Evolutionary conservation across 176 grass and related monocot species (phyloP), one percentile per base, ranked within the genome.

Genomic region (Rhynchospora tenuis): DNA sequence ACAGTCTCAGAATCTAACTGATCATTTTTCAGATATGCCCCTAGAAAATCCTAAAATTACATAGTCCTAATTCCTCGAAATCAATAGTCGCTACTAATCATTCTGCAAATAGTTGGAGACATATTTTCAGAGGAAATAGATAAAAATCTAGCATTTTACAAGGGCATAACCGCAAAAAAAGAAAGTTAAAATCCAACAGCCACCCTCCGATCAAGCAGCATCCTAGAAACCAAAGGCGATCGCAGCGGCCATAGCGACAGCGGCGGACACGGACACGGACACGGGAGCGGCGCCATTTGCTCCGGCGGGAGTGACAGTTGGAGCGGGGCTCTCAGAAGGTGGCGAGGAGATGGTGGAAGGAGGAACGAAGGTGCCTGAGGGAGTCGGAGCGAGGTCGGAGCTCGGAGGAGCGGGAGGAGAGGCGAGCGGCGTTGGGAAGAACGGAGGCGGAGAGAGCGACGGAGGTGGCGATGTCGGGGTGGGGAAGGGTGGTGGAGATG

Each of bases 181-280:
- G 38, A 2, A 45, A 70, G 9, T 12, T 13, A 23, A 48, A 48
- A 13, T n/a, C n/a, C 13, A 66, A 24, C 69, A 73, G 69, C 47
- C 43, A 73, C 9, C n/a, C 43, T 46, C 68, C n/a, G 29, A 73
- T 9, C 42, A 73, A 73, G 43, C 17, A 73, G 22, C 43, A 4
- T 47, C 64, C 69, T 73, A 73, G n/a, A 73, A 73, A 50, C 38
- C 44, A 48, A 50, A 47, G 20, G 44, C 69, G 10, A 73, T 23
- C 0, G 83, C 71, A 5, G 87, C 68, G 66, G 81, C 86, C 69
- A 82, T 73, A 1, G 84, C 4, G 9, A 85, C 8, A 64, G 79
- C 24, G 70, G 83, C 43, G 56, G 43, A 76, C 6, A 84, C 1
- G 42, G 84, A 16, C 61, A 75, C 3, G 23, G 85, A 64, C 7